Evolutionary conservation across 306 rosid genomes (phyloP), one percentile per base, ranked within the genome.

Genomic region (Medicago truncatula): DNA sequence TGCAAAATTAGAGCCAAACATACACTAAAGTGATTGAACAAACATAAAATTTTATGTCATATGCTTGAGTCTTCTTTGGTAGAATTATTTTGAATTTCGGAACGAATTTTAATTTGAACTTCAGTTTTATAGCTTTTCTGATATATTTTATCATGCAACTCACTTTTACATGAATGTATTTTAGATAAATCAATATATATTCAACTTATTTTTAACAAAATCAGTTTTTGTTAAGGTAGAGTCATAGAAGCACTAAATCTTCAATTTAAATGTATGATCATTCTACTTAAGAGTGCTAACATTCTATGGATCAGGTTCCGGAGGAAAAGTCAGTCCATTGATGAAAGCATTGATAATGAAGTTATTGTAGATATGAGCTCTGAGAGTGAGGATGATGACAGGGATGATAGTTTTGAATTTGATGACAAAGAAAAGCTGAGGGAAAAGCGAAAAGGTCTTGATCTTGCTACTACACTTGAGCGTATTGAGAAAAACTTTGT

Each of bases 401-500:
- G 82, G 68, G 84, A 83, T 10, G 87, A 81, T 11, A 84, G 85
- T 67, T 62, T 84, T 15, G 97, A 95, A 11, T 28, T 79, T 5
- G 96, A 92, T 21, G 89, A 68, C 77, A 95, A 80, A 82, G 85
- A 65, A 69, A 85, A 89, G 38, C 89, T 82, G 53, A 95, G 86
- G 84, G 97, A 90, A 79, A 95, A 87, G 92, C 81, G 97, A 74
- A 95, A 90, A 86, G 99, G 97, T 84, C 85, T 95, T 75, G 99
- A 95, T 86, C 92, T 95, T 73, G 99, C 99, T 21, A 95, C 99
- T 15, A 95, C 99, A 10, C 97, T 95, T 6, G 99, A 95, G 77
- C 97, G 99, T 75, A 95, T 95, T 9, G 99, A 95, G 91, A 95
- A 95, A 75, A 95, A 95, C 82, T 95, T 95, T 68, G 99, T 95